Base-by-base conservation (phyloP, 2,329 filamentous ascomycete species). In the Alternaria sp. region DNA sequence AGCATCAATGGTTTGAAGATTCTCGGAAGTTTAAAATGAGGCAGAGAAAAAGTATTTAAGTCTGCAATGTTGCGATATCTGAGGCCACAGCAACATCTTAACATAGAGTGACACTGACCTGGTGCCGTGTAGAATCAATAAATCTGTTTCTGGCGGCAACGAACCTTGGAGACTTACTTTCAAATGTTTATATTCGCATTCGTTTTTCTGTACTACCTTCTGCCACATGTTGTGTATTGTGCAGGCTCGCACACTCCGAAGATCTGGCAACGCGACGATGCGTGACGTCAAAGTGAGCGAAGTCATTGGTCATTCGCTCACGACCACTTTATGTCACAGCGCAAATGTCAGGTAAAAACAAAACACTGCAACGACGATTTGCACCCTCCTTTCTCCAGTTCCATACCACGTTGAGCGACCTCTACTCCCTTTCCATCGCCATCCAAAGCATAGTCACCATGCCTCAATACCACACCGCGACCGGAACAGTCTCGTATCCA, bases 401-500 rank as follows among this genome's bases (percentile, higher is more conserved):
- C 10, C 26, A 11, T 2, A 21, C 18, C 20, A 45, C 10, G 1
- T 11, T 21, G 20, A 5, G 12, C 20, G 20, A 12, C 15, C n/a
- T 23, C 14, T 45, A 6, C 8, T 28, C 15, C n/a, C n/a, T 21
- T 18, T 9, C 3, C 18, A 20, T 15, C 18, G 2, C n/a, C 18
- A 23, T 25, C 8, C 15, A 14, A 28, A 21, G 4, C 3, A 12
- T 15, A 20, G 21, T 12, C 30, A 26, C n/a, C 25, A 71, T 70
- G 63, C 65, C 65, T n/a, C 67, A 69, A 58, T 61, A 68, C 41
- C 54, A 68, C 54, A 58, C 58, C 2, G 25, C 65, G 14, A 57
- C 57, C 5, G 67, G 69, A 8, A 68, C 56, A 12, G 41, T 62
- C 21, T 61, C 67, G 28, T 66, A 66, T 43, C 49, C 63, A 5